phyloP scores from a whole-genome alignment of 1,284 basidiomycete species.

The Garcileccinum viscosum region DNA sequence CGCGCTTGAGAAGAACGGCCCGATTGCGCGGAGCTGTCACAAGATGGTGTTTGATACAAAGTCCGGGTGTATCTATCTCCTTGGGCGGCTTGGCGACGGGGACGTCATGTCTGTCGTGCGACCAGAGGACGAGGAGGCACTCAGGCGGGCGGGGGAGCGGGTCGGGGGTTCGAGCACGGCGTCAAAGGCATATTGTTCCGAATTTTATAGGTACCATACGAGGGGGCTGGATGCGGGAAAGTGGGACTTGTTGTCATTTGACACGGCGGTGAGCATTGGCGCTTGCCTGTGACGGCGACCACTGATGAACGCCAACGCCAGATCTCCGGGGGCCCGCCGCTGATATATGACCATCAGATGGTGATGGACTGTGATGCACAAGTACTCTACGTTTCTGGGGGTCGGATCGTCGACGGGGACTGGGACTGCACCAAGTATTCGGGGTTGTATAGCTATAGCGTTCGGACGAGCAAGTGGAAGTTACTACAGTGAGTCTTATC shows the following conservation, averaged over 20 bases:
- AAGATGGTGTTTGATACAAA: conserved; percentile 81
- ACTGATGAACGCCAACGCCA: conserved; percentile 31
- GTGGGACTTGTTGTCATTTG: conserved; percentile 70
- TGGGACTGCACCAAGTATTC: conserved; percentile 65
- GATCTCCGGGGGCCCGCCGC: conserved; percentile 72
- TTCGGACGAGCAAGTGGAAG: conserved; percentile 68
- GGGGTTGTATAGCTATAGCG: conserved; percentile 73
- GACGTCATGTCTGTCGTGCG: conserved; percentile 44
- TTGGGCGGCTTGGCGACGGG: conserved; percentile 65
- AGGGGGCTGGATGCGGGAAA: conserved; percentile 61
- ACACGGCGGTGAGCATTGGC: conserved; percentile 62
- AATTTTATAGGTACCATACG: conserved; percentile 76
- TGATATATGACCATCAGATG: conserved; percentile 85
- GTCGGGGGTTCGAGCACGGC: conserved; percentile 16
- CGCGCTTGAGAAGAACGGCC: conserved; percentile 64
- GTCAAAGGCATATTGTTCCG: conserved; percentile 51
- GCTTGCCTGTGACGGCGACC: background rate
- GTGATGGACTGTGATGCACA: conserved; percentile 75
- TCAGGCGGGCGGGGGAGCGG: conserved; percentile 33
- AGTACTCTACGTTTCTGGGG: conserved; percentile 80
- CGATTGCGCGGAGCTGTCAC: conserved; percentile 78
- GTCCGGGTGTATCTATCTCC: conserved; percentile 75
- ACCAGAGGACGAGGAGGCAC: conserved; percentile 29
- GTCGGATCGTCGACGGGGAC: conserved; percentile 71
- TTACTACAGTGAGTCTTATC: conserved; percentile 59